Base-by-base conservation (phyloP, 768 basidiomycete genomes). In the Cystobasidiopsis lactophilus region DNA sequence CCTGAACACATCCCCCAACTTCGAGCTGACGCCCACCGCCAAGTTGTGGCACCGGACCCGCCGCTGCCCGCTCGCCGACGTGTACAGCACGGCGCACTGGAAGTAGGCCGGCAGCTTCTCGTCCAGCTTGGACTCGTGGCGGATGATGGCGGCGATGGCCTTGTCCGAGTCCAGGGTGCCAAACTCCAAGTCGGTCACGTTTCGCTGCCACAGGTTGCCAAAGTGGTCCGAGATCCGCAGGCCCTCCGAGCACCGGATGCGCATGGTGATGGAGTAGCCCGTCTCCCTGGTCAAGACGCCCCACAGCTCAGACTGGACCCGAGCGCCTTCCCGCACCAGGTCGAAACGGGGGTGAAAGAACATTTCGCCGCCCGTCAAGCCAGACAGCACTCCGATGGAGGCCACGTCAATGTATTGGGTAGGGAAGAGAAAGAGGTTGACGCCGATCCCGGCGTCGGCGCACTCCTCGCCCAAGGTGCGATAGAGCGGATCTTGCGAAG, bases 291-390 rank as follows among this genome's bases (percentile, higher is more conserved):
- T 69, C 29, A 85, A 62, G 5, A 89, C 63, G 19, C 83, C 73
- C 51, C 71, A 71, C 21, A 96, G 62, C 60, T 95, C 83, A n/a
- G 79, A 79, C n/a, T 73, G 67, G 13, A 98, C 61, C 4, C 76
- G 69, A 7, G 69, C 60, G 7, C 72, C 72, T 63, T 93, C 86
- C 46, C 80, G 74, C 5, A 66, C 64, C 2, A 75, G 72, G 50
- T 79, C 74, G 64, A 85, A 98, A n/a, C 83, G 75, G 9, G 91
- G 93, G 62, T 89, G 82, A 69, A 80, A 91, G 67, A 81, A 89
- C 1, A 91, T 61, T 53, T 88, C 85, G 19, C 93, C 93, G 14
- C 93, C 93, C 5, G 85, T 85, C 11, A 77, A 64, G 0, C 77
- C 77, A 0, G 80, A 64, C 5, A 88, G 72, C 3, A 60, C 60